A percentile compares a stretch with the other conserved stretches of the same genome.
phyloP scores from a whole-genome alignment of 192 early-diverging fungal genomes.

The Coemansia sp. region DNA sequence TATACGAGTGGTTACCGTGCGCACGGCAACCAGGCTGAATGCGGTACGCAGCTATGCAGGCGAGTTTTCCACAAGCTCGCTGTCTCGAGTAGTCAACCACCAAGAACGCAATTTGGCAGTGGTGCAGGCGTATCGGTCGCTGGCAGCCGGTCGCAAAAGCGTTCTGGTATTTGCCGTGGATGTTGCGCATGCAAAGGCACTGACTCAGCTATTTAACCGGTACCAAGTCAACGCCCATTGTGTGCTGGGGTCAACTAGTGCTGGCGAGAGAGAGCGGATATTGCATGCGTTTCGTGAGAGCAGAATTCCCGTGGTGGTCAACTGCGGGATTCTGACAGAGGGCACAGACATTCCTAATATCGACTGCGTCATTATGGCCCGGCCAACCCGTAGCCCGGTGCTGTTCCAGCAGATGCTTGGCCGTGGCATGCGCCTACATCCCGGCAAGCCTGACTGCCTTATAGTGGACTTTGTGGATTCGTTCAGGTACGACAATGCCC shows the following conservation, averaged over 20 bases:
- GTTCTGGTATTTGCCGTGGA: conserved; percentile 89
- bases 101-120: conserved; percentile 59
- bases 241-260: conserved; percentile 59
- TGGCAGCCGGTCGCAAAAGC: conserved; percentile 50
- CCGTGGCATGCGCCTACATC: conserved; percentile 72
- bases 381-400: conserved; percentile 79
- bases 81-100: conserved; percentile 62
- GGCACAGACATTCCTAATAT: conserved; percentile 86
- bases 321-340: conserved; percentile 84
- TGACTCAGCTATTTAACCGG: conserved; percentile 57
- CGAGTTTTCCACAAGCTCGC: conserved; percentile 62
- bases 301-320: conserved; percentile 75
- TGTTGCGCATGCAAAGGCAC: conserved; percentile 66
- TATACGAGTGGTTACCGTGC: conserved; percentile 63
- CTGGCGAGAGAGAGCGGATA: conserved; percentile 55
- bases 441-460: conserved; percentile 72
- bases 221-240: conserved; percentile 44
- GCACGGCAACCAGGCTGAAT: conserved; percentile 58
- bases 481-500: conserved; percentile 45
- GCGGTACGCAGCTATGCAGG: conserved; percentile 48
- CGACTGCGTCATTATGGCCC: conserved; percentile 82
- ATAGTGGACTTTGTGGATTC: conserved; percentile 85
- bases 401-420: conserved; percentile 97
- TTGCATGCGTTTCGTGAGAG: conserved; percentile 62
- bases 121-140: conserved; percentile 60